These are phyloP conservation scores for Chrysosporium keratinophilum DNA, from an alignment of 2,329 filamentous ascomycete species.

Conservation along the genomic window DNA sequence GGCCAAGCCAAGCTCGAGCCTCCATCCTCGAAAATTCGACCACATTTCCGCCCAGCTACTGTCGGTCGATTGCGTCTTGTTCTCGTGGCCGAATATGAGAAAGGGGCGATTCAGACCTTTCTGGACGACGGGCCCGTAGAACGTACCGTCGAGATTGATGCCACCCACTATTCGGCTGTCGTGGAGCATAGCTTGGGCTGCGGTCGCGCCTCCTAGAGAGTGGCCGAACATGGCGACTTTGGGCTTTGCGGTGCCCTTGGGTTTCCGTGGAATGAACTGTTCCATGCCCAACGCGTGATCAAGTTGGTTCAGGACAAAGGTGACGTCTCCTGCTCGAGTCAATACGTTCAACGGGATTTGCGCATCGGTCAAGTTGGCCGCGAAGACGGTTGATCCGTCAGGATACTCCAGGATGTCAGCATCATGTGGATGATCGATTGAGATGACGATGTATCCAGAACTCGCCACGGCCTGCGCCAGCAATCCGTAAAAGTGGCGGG, in stretches of 20 bases:
- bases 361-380: conserved; percentile 12
- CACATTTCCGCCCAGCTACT: conserved; percentile 14
- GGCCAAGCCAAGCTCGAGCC: conserved; percentile 15
- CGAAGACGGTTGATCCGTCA: conserved; percentile 18
- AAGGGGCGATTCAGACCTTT: conserved; percentile 14
- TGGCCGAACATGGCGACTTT: conserved; percentile 18
- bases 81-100: conserved; percentile 15
- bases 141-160: conserved; percentile 18
- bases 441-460: conserved; percentile 27
- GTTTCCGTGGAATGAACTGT: no score
- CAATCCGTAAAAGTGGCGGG: conserved; percentile 25
- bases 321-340: conserved; percentile 10
- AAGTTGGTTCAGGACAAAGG: conserved; percentile 14
- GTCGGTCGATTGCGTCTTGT: conserved; percentile 17
- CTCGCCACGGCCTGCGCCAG: conserved; percentile 27
- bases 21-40: conserved; percentile 15
- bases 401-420: conserved; percentile 27
- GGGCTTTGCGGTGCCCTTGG: not conserved
- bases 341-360: not conserved
- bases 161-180: conserved; percentile 18
- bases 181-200: conserved; percentile 14
- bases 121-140: conserved; percentile 16
- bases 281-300: no score
- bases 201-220: conserved; percentile 20
- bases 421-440: conserved; percentile 31